Conservation (phyloP, 2,329 filamentous ascomycete species). For the Dissoconium aciculare region DNA sequence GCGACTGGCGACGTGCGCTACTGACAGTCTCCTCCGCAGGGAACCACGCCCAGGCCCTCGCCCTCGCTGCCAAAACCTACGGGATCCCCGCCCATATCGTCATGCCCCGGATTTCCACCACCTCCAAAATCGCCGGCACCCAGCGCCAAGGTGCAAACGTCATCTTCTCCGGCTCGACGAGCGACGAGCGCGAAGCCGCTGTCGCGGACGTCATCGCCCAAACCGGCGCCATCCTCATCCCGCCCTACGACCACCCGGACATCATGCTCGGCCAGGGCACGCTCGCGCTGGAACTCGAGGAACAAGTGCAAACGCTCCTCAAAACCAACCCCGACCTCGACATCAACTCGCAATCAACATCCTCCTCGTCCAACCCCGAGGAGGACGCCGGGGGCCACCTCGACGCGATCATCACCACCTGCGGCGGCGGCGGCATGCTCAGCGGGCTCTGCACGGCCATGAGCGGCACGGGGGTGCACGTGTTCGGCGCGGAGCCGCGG, state of each 20-base stretch:
- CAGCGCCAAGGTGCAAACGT: slow-evolving; percentile 61
- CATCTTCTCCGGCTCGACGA: slow-evolving; percentile 69
- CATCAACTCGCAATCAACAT: too few relatives aligned
- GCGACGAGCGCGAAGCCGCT: slow-evolving; percentile 64
- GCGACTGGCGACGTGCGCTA: too few relatives aligned
- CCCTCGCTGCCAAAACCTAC: slow-evolving; percentile 63
- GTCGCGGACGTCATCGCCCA: slow-evolving; percentile 51
- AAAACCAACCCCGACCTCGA: background rate
- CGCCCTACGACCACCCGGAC: slow-evolving; percentile 83
- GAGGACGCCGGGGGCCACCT: slow-evolving; percentile 11
- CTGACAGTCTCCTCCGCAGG: too few relatives aligned
- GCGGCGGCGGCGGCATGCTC: slow-evolving; percentile 79
- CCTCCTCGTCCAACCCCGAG: background rate
- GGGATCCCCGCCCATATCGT: slow-evolving; percentile 71
- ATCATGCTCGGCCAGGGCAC: slow-evolving; percentile 93
- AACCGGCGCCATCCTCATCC: slow-evolving; percentile 66
- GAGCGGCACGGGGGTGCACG: slow-evolving; percentile 52
- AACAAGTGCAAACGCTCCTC: slow-evolving; percentile 41
- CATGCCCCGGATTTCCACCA: slow-evolving; percentile 74
- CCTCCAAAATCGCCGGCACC: slow-evolving; percentile 79
- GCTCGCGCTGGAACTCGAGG: slow-evolving; percentile 63
- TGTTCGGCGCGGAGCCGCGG: slow-evolving; percentile 77
- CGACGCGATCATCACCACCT: slow-evolving; percentile 55
- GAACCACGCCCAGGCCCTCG: slow-evolving; percentile 87
- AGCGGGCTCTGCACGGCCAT: slow-evolving; percentile 67